Base-by-base conservation (phyloP, 805 yeast genomes). In the Myxozyma neotropica region DNA sequence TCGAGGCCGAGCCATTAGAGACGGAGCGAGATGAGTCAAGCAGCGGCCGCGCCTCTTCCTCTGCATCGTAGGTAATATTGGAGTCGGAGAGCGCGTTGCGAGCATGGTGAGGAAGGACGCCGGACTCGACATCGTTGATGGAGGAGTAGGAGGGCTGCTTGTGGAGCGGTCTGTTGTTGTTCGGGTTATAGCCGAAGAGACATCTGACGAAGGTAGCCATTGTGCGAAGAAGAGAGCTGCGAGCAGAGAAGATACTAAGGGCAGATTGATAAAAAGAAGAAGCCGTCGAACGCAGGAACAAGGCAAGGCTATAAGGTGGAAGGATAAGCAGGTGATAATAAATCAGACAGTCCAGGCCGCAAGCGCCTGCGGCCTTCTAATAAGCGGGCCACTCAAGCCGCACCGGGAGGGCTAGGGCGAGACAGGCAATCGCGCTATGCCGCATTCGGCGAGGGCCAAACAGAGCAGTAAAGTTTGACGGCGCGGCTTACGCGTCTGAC, bases 191-290 rank as follows among this genome's bases (percentile, higher is more conserved):
- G 44, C 65, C 65, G 19, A 61, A 43, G 33, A 55, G 39, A 38
- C 58, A 53, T 31, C 62, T 38, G 17, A 61, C 53, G 35, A 61
- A 23, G n/a, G 62, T 61, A 17, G 64, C 64, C 64, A 60, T 60
- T 45, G 55, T 24, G 40, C 7, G 46, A 19, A 53, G 38, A n/a
- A 26, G 17, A 13, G 12, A n/a, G 38, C 10, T 13, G 53, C 17
- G 29, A n/a, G 15, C 4, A 10, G 17, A 3, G 19, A 24, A 19
- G n/a, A n/a, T n/a, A n/a, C n/a, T n/a, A n/a, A n/a, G n/a, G n/a
- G n/a, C n/a, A n/a, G n/a, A n/a, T n/a, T n/a, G n/a, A n/a, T n/a
- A n/a, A n/a, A n/a, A n/a, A n/a, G n/a, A n/a, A n/a, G n/a, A n/a
- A n/a, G n/a, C n/a, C n/a, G n/a, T n/a, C n/a, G n/a, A n/a, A n/a